Evolutionary conservation across 495 filamentous ascomycete genomes (phyloP).

Genomic region (Pseudomonodictys pantanalensis): DNA sequence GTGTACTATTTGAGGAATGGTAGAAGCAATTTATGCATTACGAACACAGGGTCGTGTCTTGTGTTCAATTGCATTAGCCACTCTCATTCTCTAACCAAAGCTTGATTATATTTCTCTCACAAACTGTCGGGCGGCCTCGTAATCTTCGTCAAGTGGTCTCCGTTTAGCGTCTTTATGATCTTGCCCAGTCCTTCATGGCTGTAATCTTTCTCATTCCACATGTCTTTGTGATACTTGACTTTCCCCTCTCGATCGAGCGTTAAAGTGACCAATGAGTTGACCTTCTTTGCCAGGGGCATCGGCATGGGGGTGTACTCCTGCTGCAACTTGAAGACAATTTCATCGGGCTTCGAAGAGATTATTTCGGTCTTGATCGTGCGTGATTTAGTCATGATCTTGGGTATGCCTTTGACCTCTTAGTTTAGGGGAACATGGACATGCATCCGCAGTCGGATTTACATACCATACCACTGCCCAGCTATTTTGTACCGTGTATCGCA

Average conservation of each 20-base stretch:
- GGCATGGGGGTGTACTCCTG: conserved; percentile 48
- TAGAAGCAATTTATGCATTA: no score
- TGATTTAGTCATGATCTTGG: conserved; percentile 44
- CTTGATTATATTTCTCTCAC: no score
- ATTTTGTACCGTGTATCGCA: conserved; percentile 52
- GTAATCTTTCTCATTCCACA: conserved; percentile 55
- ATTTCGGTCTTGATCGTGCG: conserved; percentile 46
- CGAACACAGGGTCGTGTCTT: no score
- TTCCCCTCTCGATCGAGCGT: conserved; percentile 45
- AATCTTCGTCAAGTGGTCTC: conserved; percentile 47
- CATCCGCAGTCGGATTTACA: conserved; percentile 12
- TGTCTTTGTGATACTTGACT: conserved; percentile 52
- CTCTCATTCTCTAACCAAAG: no score
- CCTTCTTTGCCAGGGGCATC: conserved; percentile 39
- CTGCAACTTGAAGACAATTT: conserved; percentile 47
- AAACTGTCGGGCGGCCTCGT: conserved; percentile 38
- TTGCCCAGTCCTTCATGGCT: conserved; percentile 50
- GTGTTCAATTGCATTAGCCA: no score
- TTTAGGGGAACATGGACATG: not conserved
- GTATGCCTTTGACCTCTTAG: conserved; percentile 32
- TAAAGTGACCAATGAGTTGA: conserved; percentile 46
- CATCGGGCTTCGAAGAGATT: conserved; percentile 37
- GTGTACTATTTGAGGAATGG: no score
- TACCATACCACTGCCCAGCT: conserved; percentile 52
- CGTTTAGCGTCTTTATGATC: conserved; percentile 50